phyloP scores from a whole-genome alignment of 106 monocot genomes.

The Xerophyta viscosa region DNA sequence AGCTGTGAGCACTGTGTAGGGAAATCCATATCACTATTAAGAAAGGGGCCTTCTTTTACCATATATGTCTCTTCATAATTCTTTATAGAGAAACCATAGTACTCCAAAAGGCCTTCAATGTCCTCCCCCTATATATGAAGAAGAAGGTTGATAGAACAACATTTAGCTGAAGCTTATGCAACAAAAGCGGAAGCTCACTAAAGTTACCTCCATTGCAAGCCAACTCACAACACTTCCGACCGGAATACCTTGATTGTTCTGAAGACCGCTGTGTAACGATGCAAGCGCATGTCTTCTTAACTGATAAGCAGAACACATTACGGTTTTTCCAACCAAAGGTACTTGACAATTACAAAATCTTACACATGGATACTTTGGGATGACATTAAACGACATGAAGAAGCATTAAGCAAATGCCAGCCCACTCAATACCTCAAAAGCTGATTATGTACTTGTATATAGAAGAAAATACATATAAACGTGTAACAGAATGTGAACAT shows the following conservation, averaged over 20 bases:
- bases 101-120: conserved; percentile 60
- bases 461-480: no score
- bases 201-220: conserved; percentile 84
- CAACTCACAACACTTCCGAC: conserved; percentile 57
- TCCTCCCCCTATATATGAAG: conserved; percentile 61
- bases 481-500: no score
- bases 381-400: no score
- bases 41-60: conserved; percentile 87
- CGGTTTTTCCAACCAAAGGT: no score
- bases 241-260: conserved; percentile 94
- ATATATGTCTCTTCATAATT: conserved; percentile 72
- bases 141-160: no score
- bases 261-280: conserved; percentile 77
- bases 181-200: conserved; percentile 1
- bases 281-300: conserved; percentile 80
- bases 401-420: no score
- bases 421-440: no score
- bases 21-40: conserved; percentile 58
- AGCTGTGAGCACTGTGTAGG: conserved; percentile 60
- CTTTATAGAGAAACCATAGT: conserved; percentile 67
- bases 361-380: no score
- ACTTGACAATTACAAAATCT: no score
- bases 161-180: no score
- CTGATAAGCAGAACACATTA: conserved; percentile 36
- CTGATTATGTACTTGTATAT: no score